These are phyloP conservation scores for Russula sp. DNA, from an alignment of 768 basidiomycete species.

Conservation along the genomic window DNA sequence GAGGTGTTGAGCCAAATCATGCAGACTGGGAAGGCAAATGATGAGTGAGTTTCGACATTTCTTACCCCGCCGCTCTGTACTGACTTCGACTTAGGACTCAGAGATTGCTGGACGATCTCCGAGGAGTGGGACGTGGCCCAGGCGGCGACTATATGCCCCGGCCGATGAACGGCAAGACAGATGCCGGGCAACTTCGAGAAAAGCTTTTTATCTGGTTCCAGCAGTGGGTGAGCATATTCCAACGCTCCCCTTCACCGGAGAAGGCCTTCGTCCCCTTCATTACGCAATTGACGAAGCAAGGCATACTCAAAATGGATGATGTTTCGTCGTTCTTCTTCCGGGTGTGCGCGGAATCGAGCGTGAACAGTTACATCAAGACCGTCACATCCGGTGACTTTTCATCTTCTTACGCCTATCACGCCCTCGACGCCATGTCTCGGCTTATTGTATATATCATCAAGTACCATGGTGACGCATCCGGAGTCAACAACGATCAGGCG, in stretches of 20 bases:
- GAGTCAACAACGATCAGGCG: slow-evolving; percentile 88
- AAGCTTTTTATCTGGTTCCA: slow-evolving; percentile 80
- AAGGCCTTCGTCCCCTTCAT: slow-evolving; percentile 96
- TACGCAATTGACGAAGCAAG: slow-evolving; percentile 95
- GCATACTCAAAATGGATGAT: slow-evolving; percentile 93
- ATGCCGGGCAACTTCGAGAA: slow-evolving; percentile 71
- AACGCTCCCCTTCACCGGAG: slow-evolving; percentile 85
- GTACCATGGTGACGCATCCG: slow-evolving; percentile 95
- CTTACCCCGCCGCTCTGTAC: slow-evolving; percentile 3
- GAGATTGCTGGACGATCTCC: slow-evolving; percentile 77
- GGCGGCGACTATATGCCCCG: slow-evolving; percentile 40
- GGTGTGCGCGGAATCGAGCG: slow-evolving; percentile 92
- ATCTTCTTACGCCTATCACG: slow-evolving; percentile 77
- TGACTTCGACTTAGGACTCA: slow-evolving; percentile 49
- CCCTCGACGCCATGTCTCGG: slow-evolving; percentile 92
- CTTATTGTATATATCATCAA: slow-evolving; percentile 98
- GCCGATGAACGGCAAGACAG: slow-evolving; percentile 59
- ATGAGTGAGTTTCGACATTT: slow-evolving; percentile 59
- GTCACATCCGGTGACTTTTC: slow-evolving; percentile 68
- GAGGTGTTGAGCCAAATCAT: slow-evolving; percentile 76
- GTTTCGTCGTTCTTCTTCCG: slow-evolving; percentile 98
- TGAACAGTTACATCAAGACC: slow-evolving; percentile 81
- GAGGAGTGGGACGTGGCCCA: slow-evolving; percentile 55
- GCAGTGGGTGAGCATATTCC: slow-evolving; percentile 95
- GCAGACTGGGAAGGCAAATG: slow-evolving; percentile 74